Base-by-base conservation (phyloP, 164 flowering plant species). In the Nymphaea thermarum region DNA sequence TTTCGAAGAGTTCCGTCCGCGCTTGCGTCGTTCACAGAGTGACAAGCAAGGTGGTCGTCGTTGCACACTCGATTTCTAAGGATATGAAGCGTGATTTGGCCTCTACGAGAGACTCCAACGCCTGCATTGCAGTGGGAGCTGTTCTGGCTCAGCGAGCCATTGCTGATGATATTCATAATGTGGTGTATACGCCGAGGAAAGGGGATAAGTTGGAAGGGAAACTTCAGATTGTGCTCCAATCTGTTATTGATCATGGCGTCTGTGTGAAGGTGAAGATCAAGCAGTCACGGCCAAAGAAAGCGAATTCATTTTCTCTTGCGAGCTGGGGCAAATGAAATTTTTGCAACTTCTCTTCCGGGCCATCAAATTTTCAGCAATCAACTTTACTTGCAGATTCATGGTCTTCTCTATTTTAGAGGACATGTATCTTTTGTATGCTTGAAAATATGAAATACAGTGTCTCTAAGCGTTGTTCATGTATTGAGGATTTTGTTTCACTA, bases 21-120 rank as follows among this genome's bases (percentile, higher is more conserved):
- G 96, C 96, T 18, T 87, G 96, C 75, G 76, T 94, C 57, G 71
- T 94, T 67, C 98, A 94, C 71, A 70, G 98, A 55, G 93, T 75
- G 60, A 89, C 96, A 18, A 91, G 96, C 78, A 89, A 89, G 76
- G 97, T 94, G 51, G 96, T 88, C 42, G 88, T 79, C 17, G 96
- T 89, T 72, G 93, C 98, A 43, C 97, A 91, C 79, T 91, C 96
- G 3, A 94, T 94, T 65, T 91, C 96, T 0, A 88, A 91, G 75
- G 96, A 94, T 75, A 81, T 94, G 89, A 94, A 91, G 70, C 83
- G 78, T 62, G 90, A 88, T 62, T 69, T 89, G 72, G 80, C 65
- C 11, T 94, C 98, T 4, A 84, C 87, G 3, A 89, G 76, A 80
- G 78, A 85, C 64, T 70, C 70, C 4, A 70, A 71, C 65, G 86